These are phyloP conservation scores for Cytospora mali DNA, from an alignment of 2,329 filamentous ascomycete genomes.

Conservation along the genomic window DNA sequence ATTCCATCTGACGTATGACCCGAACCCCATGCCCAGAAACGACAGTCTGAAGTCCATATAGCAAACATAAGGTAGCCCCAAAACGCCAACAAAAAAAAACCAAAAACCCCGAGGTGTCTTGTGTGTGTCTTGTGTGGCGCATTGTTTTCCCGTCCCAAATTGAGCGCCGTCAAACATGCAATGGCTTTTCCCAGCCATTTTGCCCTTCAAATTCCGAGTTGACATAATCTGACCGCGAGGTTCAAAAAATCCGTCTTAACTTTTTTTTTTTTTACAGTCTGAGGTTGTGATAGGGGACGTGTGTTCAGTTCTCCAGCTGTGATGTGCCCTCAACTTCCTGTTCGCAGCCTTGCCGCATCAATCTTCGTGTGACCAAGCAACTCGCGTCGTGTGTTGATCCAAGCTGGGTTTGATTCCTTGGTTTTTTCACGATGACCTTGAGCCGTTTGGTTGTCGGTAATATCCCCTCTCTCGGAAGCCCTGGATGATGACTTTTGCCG, in stretches of 20 bases:
- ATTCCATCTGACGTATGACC: background rate
- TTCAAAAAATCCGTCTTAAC: background rate
- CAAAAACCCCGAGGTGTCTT: slow-evolving; percentile 7
- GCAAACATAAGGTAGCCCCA: background rate
- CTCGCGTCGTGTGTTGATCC: background rate
- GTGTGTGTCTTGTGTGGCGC: slow-evolving; percentile 3
- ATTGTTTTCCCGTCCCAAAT: background rate
- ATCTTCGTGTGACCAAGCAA: background rate
- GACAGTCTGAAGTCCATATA: slow-evolving; percentile 8
- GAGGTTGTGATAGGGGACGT: background rate
- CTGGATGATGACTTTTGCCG: slow-evolving; percentile 28
- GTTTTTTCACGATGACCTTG: slow-evolving; percentile 13
- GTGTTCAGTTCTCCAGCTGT: slow-evolving; percentile 5
- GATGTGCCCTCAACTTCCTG: background rate
- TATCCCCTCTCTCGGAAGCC: slow-evolving; percentile 28
- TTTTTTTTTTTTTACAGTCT: slow-evolving; percentile 8
- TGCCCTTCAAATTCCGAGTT: slow-evolving; percentile 1
- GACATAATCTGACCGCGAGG: slow-evolving; percentile 20
- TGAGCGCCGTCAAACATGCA: slow-evolving; percentile 9
- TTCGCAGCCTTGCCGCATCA: background rate
- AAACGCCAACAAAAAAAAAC: too few relatives aligned
- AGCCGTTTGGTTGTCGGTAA: slow-evolving; percentile 23
- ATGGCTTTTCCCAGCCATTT: background rate
- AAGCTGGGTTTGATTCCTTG: background rate
- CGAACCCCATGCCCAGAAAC: slow-evolving; percentile 4